Percentiles rank a stretch among this genome's conserved stretches.
Evolutionary conservation across 2,329 filamentous ascomycete species (phyloP).

Genomic region (Massarina eburnea): DNA sequence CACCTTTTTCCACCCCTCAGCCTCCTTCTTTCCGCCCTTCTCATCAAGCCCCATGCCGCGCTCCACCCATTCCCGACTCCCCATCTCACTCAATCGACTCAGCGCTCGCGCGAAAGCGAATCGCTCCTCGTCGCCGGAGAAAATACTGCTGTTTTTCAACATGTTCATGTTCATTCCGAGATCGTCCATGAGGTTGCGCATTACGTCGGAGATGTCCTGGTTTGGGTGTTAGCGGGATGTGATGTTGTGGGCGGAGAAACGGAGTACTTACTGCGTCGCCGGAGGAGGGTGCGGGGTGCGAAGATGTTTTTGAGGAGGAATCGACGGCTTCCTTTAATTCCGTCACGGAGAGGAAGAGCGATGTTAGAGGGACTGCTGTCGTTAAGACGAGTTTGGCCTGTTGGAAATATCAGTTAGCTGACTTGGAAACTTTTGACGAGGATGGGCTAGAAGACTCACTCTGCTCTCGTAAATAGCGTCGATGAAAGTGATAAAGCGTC

Average conservation of each 20-base stretch:
- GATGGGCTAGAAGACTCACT: conserved; percentile 41
- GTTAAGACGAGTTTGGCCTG: conserved; percentile 95
- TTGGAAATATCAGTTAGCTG: conserved; percentile 1
- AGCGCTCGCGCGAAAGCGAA: conserved; percentile 94
- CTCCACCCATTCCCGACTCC: conserved; percentile 92
- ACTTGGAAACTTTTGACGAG: not conserved
- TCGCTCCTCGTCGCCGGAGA: conserved; percentile 91
- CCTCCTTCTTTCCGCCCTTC: conserved; percentile 65
- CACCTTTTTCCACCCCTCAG: conserved; percentile 66
- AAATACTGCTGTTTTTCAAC: conserved; percentile 82
- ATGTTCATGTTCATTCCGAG: conserved; percentile 80
- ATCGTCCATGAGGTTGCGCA: conserved; percentile 84
- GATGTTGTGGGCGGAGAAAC: conserved; percentile 2
- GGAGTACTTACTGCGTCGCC: too few species aligned
- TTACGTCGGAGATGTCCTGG: conserved; percentile 65
- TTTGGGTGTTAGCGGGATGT: conserved; percentile 46
- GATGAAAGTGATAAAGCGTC: conserved; percentile 96
- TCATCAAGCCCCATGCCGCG: conserved; percentile 66
- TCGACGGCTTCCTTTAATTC: conserved; percentile 50
- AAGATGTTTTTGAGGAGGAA: conserved; percentile 42
- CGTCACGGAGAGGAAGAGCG: conserved; percentile 76
- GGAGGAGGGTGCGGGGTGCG: conserved; percentile 42
- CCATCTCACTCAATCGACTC: conserved; percentile 86
- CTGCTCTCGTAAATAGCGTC: conserved; percentile 87
- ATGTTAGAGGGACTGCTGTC: conserved; percentile 77